These are phyloP conservation scores for Heracleum sosnowskyi DNA, from an alignment of 129 eudicot genomes.

Conservation along the genomic window DNA sequence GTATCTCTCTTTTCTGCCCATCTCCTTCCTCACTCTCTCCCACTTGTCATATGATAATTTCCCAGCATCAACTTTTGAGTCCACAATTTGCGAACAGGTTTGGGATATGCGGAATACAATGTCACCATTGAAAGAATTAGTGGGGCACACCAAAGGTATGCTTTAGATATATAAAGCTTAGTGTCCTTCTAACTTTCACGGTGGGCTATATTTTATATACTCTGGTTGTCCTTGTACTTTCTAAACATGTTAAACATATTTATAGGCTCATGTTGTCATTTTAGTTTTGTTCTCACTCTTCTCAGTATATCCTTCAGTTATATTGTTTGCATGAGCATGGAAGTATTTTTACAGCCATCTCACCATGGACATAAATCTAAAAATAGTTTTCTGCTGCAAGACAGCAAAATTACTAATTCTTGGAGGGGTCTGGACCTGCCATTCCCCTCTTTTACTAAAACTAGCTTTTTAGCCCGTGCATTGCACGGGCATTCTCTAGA, in stretches of 20 bases:
- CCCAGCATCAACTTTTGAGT: conserved; percentile 2
- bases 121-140: conserved; percentile 82
- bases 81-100: conserved; percentile 43
- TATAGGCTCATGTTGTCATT: neutral
- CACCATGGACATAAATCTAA: neutral
- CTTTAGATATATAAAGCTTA: neutral
- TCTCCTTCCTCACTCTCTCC: neutral
- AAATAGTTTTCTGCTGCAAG: neutral
- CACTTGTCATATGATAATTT: neutral
- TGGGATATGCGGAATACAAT: conserved; percentile 96
- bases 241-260: neutral
- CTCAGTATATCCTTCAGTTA: neutral
- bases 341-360: neutral
- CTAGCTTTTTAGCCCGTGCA: no score
- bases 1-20: neutral
- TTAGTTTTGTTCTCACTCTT: neutral
- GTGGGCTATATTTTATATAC: neutral
- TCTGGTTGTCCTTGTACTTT: neutral
- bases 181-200: neutral
- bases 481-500: no score
- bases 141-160: conserved; percentile 88
- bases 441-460: neutral
- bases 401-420: neutral
- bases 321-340: neutral
- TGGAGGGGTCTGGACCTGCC: neutral